Evolutionary conservation across 148 eudicot species (phyloP).

Genomic region (Gaultheria prostrata): DNA sequence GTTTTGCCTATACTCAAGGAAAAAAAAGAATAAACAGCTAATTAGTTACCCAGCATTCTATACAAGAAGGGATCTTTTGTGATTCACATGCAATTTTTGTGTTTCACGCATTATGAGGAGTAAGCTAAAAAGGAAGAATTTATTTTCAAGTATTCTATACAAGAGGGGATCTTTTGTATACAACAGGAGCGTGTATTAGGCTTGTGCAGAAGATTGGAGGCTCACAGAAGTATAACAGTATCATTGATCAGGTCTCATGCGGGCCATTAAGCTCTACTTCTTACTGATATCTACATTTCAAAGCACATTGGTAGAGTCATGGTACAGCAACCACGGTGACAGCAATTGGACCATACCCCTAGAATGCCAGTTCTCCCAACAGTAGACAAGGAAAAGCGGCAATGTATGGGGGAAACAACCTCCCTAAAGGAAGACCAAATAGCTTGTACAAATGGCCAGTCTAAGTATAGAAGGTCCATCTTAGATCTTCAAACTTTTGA

Average conservation of each 20-base stretch:
- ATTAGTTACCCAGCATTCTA: background rate
- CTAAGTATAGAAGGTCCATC: background rate
- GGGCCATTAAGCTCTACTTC: background rate
- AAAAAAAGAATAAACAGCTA: background rate
- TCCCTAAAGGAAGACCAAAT: background rate
- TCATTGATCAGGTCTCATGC: background rate
- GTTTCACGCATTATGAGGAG: background rate
- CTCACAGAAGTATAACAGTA: background rate
- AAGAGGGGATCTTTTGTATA: background rate
- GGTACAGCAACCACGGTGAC: background rate
- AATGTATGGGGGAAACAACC: background rate
- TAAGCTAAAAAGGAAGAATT: background rate
- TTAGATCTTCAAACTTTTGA: slow-evolving; percentile 3
- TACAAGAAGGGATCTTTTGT: background rate
- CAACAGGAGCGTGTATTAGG: background rate
- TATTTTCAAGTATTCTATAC: background rate
- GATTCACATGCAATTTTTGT: background rate
- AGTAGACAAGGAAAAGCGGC: background rate
- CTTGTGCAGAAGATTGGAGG: background rate
- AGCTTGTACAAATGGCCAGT: background rate
- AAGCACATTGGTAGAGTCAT: background rate
- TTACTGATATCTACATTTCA: background rate
- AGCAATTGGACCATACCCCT: background rate
- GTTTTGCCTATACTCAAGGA: slow-evolving; percentile 25
- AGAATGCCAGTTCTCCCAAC: background rate